Conservation (phyloP, 2,329 filamentous ascomycete species). For the Bertia moriformis region DNA sequence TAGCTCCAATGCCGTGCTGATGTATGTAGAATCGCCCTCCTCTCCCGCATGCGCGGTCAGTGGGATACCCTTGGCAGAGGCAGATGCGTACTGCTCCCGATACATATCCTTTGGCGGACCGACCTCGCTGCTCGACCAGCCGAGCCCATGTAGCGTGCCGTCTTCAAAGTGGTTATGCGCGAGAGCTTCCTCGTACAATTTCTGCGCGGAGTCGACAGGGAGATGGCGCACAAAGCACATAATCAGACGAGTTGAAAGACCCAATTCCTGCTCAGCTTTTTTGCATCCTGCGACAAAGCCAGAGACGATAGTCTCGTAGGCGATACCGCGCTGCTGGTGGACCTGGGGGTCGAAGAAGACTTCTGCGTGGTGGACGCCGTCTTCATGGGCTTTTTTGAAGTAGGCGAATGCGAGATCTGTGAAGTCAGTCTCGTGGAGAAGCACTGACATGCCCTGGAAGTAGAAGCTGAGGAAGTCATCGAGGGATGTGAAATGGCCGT, state of each 20-base stretch:
- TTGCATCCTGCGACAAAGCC: conserved; percentile 47
- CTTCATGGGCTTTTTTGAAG: conserved; percentile 45
- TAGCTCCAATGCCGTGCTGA: conserved; percentile 49
- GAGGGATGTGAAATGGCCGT: conserved; percentile 52
- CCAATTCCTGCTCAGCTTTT: conserved; percentile 46
- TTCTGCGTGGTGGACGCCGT: conserved; percentile 60
- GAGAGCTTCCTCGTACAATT: conserved; percentile 25
- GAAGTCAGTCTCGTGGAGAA: conserved; percentile 53
- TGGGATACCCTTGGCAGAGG: conserved; percentile 32
- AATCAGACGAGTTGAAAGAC: conserved; percentile 50
- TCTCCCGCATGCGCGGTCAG: conserved; percentile 67
- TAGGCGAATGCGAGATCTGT: conserved; percentile 60
- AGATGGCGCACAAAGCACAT: conserved; percentile 62
- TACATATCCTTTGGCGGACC: conserved; percentile 37
- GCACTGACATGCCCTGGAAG: conserved; percentile 60
- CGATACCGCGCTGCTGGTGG: conserved; percentile 48
- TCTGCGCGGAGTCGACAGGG: conserved; percentile 38
- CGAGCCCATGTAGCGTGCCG: conserved; percentile 51
- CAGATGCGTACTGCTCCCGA: conserved; percentile 41
- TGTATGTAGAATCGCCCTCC: conserved; percentile 55
- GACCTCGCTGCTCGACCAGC: conserved; percentile 39
- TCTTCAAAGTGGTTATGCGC: conserved; percentile 27
- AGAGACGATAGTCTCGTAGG: conserved; percentile 45
- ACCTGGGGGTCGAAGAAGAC: conserved; percentile 73
- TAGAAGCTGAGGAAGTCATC: conserved; percentile 71